Evolutionary conservation across 257 asterid genomes (phyloP), one percentile per base, ranked within the genome.

Genomic region (Rehmannia glutinosa): DNA sequence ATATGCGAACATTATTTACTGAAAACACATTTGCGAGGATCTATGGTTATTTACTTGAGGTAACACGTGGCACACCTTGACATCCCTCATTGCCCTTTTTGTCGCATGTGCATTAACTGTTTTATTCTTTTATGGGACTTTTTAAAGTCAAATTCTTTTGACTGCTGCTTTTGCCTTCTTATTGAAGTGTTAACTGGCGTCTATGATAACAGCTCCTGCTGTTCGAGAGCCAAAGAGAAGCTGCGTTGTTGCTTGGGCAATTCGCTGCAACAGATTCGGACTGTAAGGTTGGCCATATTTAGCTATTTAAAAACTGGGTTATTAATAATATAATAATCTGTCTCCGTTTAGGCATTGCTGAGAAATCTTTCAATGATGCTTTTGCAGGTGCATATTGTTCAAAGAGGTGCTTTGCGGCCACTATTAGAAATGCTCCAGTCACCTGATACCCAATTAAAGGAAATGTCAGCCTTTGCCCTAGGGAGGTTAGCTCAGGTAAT

Each of bases 401-500:
- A 88, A 79, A 83, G 96, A 76, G 96, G 96, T 73, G 96, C 92
- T 59, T 84, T 88, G 17, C 80, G 65, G 49, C 96, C 96, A 12
- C 77, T 88, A 58, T 72, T 88, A 66, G 84, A 83, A 73, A 88
- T 88, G 96, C 92, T 88, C 35, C 83, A 83, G 54, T 88, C 96
- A 45, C 66, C 80, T 67, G 92, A 88, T 78, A 81, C 90, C 68
- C 96, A 88, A 69, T 76, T 88, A 53, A 82, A 76, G 66, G 96
- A 88, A 75, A 88, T 88, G 96, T 85, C 92, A 38, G 96, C 92
- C 60, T 85, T 87, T 82, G 92, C 96, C 33, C 78, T 85, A 8
- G 96, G 96, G 75, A 88, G 96, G 73, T 75, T 88, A 75, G 96
- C 92, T 15, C 96, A 85, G 96, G 96, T 88, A 78, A 52, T 23